phyloP scores from a whole-genome alignment of 2,329 filamentous ascomycete species.

The Pochonia chlamydosporia region DNA sequence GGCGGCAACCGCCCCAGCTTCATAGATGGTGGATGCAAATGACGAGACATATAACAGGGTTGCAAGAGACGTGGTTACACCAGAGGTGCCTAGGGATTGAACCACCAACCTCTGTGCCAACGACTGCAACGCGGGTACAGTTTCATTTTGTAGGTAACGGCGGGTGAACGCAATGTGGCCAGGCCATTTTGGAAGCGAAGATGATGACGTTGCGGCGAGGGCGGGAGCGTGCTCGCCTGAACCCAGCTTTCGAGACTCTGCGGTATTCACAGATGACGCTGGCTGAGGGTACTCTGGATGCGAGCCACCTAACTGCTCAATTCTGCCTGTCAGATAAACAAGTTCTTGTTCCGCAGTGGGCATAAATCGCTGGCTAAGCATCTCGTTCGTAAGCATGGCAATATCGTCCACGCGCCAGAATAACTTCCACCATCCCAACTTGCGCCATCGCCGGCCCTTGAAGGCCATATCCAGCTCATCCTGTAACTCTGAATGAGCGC shows the following conservation, averaged over 20 bases:
- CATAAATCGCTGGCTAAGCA: slow-evolving; percentile 72
- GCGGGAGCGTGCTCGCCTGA: slow-evolving; percentile 19
- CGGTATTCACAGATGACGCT: slow-evolving; percentile 12
- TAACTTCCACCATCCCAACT: slow-evolving; percentile 87
- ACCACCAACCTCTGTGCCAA: slow-evolving; percentile 70
- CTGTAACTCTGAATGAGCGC: slow-evolving; percentile 77
- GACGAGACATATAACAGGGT: slow-evolving; percentile 52
- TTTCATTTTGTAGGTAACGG: slow-evolving; percentile 58
- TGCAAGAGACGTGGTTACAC: slow-evolving; percentile 50
- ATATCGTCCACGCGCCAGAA: slow-evolving; percentile 95
- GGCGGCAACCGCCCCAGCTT: slow-evolving; percentile 56
- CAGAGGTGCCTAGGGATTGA: slow-evolving; percentile 68
- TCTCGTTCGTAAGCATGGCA: slow-evolving; percentile 72
- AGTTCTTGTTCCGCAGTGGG: slow-evolving; percentile 70
- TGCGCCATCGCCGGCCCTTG: slow-evolving; percentile 67
- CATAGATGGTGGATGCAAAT: slow-evolving; percentile 48
- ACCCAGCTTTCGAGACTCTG: slow-evolving; percentile 14
- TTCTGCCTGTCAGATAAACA: slow-evolving; percentile 76
- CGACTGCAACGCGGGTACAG: slow-evolving; percentile 65
- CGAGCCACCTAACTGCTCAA: slow-evolving; percentile 44
- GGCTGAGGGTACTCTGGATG: slow-evolving; percentile 31
- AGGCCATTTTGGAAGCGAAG: slow-evolving; percentile 54
- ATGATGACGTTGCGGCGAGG: slow-evolving; percentile 15
- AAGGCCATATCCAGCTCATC: slow-evolving; percentile 75
- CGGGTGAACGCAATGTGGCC: slow-evolving; percentile 67